Conservation (phyloP, 306 rosid species). For the Sphenostylis stenocarpa region DNA sequence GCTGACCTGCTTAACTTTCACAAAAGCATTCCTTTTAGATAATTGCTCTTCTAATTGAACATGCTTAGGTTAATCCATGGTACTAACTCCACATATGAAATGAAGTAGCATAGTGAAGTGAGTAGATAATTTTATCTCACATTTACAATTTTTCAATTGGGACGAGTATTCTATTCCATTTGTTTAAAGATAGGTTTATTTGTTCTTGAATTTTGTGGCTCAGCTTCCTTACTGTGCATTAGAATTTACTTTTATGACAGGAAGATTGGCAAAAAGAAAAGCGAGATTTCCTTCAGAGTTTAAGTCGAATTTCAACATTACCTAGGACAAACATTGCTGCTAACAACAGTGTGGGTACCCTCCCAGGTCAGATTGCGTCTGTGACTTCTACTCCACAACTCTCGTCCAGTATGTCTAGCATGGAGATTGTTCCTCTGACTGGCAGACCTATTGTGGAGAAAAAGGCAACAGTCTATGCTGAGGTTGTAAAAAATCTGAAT, state of each 20-base stretch:
- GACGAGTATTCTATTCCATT: constrained; percentile 12
- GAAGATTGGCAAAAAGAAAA: constrained; percentile 99
- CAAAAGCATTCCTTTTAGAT: constrained; percentile 10
- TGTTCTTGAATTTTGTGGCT: constrained; percentile 17
- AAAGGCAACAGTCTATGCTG: constrained; percentile 78
- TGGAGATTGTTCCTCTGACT: constrained; percentile 58
- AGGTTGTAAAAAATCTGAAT: constrained; percentile 79
- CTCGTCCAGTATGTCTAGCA: constrained; percentile 51
- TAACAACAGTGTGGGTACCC: constrained; percentile 48
- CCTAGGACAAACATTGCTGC: constrained; percentile 76
- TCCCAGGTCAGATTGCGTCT: constrained; percentile 56
- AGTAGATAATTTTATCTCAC: constrained; percentile 11
- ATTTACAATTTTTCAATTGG: constrained; percentile 17
- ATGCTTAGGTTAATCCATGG: constrained; percentile 13
- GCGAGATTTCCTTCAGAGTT: constrained; percentile 94
- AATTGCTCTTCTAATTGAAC: constrained; percentile 29
- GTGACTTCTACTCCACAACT: constrained; percentile 57
- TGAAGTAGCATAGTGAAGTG: constrained; percentile 24
- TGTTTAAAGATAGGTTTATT: constrained; percentile 5
- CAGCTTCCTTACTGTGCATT: constrained; percentile 27
- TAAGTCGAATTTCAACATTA: constrained; percentile 82
- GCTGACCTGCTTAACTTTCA: constrained; percentile 14
- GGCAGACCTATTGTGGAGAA: constrained; percentile 75
- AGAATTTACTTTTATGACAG: constrained; percentile 55
- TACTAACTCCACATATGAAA: constrained; percentile 24